Percentiles rank a stretch among this genome's conserved stretches.
These are phyloP conservation scores for Fonsecaea pedrosoi DNA, from an alignment of 2,329 filamentous ascomycete genomes.

Conservation along the genomic window DNA sequence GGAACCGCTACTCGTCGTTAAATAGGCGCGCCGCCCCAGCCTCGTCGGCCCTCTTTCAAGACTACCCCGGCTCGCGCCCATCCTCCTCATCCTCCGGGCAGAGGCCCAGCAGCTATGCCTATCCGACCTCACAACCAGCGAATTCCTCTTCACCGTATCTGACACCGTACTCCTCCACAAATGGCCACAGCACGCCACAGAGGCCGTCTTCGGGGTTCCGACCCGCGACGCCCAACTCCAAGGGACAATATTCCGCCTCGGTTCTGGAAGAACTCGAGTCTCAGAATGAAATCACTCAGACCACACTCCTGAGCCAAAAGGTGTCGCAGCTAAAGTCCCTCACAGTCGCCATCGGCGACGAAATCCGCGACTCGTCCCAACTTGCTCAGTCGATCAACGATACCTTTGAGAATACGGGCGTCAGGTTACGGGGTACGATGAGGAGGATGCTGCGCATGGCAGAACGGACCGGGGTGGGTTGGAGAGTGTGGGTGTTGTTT, in stretches of 20 bases:
- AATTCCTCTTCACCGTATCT: constrained; percentile 30
- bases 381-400: constrained; percentile 97
- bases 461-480: constrained; percentile 90
- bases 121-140: constrained; percentile 24
- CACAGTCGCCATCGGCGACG: constrained; percentile 90
- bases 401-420: constrained; percentile 82
- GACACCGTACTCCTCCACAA: constrained; percentile 27
- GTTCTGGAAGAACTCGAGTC: constrained; percentile 93
- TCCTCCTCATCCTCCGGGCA: constrained; percentile 36
- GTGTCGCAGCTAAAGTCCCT: constrained; percentile 63
- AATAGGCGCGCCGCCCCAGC: constrained; percentile 66
- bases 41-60: constrained; percentile 72
- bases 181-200: constrained; percentile 21
- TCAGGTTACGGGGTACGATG: constrained; percentile 89
- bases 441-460: constrained; percentile 97
- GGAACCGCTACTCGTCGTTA: constrained; percentile 64
- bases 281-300: constrained; percentile 85
- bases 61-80: constrained; percentile 44
- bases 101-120: constrained; percentile 31
- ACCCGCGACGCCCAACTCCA: constrained; percentile 46
- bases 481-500: constrained; percentile 92
- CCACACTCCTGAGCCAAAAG: constrained; percentile 39
- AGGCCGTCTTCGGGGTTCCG: constrained; percentile 25
- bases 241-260: constrained; percentile 90
- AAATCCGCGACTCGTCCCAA: constrained; percentile 87